Evolutionary conservation across 768 basidiomycete genomes (phyloP).

Genomic region (Mycena pura): DNA sequence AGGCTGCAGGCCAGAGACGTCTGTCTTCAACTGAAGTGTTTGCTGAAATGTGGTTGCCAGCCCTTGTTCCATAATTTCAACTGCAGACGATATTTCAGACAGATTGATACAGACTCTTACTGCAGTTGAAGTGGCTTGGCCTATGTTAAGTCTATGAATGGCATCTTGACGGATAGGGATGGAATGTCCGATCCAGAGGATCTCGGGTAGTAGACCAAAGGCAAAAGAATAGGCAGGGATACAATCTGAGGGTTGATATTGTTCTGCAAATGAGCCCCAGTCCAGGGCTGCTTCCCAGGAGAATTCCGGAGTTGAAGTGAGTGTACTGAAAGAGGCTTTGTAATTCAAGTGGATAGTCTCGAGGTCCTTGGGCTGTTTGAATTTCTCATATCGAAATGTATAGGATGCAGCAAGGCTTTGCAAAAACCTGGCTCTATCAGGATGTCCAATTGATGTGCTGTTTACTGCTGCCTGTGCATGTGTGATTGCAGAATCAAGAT

Average conservation of each 20-base stretch:
- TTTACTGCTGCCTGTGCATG: too few relatives aligned
- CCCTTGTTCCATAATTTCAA: not conserved
- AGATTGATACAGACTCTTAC: not conserved
- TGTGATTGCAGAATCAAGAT: too few relatives aligned
- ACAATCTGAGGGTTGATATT: not conserved
- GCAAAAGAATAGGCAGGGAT: not conserved
- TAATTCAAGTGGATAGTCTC: too few relatives aligned
- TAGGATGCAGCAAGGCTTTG: not conserved
- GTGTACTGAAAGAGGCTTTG: too few relatives aligned
- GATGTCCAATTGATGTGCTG: too few relatives aligned
- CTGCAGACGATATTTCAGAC: not conserved
- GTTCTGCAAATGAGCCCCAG: not conserved
- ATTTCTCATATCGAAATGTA: not conserved
- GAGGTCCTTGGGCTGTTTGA: not conserved
- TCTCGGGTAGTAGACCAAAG: not conserved
- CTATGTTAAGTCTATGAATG: not conserved
- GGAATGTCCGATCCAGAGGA: not conserved
- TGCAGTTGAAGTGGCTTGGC: not conserved
- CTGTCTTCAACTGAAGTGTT: not conserved
- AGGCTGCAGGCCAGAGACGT: not conserved
- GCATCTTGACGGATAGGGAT: not conserved
- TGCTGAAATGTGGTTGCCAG: not conserved
- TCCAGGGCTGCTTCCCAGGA: not conserved
- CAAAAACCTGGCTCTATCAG: too few relatives aligned
- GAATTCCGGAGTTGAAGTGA: not conserved